A percentile compares a stretch with the other conserved stretches of the same genome.
Conservation (phyloP, 1,284 basidiomycete genomes). For the Filobasidium uniguttulatum region DNA sequence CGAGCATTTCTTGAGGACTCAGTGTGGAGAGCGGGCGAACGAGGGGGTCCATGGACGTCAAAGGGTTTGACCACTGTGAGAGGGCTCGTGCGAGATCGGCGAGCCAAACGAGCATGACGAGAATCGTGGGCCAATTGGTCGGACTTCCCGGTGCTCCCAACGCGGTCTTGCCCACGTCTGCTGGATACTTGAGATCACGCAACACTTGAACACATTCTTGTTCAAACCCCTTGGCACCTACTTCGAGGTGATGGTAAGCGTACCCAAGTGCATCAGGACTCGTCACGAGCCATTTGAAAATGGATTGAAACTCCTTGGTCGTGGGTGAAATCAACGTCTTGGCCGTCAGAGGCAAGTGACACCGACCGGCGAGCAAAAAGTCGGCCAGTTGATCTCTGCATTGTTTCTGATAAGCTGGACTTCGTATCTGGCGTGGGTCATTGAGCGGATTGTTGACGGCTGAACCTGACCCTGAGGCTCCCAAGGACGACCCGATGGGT, state of each 20-base stretch:
- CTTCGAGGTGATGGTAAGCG: slow-evolving; percentile 19
- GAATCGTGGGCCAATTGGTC: slow-evolving; percentile 65
- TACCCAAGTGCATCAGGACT: slow-evolving; percentile 20
- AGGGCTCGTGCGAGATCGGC: slow-evolving; percentile 44
- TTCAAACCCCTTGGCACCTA: slow-evolving; percentile 47
- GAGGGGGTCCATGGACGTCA: not conserved
- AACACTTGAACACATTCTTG: slow-evolving; percentile 64
- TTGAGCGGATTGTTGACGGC: slow-evolving; percentile 4
- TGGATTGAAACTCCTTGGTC: slow-evolving; percentile 62
- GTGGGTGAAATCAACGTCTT: slow-evolving; percentile 58
- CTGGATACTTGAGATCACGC: slow-evolving; percentile 62
- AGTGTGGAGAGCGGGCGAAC: not conserved
- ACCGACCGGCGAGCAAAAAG: slow-evolving; percentile 50
- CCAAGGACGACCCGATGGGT: slow-evolving; percentile 1
- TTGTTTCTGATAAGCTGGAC: slow-evolving; percentile 52
- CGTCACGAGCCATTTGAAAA: slow-evolving; percentile 64
- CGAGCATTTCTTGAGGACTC: not conserved
- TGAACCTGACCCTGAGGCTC: not conserved
- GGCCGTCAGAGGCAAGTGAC: slow-evolving; percentile 46
- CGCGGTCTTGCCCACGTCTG: slow-evolving; percentile 62
- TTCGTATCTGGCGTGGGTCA: slow-evolving; percentile 40
- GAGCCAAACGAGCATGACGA: slow-evolving; percentile 77
- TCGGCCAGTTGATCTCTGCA: slow-evolving; percentile 59
- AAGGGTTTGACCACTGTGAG: not conserved
- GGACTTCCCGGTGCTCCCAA: slow-evolving; percentile 69